Percentiles rank a stretch among this genome's conserved stretches.
phyloP scores from a whole-genome alignment of 148 eudicot species.

The Drosera capensis region DNA sequence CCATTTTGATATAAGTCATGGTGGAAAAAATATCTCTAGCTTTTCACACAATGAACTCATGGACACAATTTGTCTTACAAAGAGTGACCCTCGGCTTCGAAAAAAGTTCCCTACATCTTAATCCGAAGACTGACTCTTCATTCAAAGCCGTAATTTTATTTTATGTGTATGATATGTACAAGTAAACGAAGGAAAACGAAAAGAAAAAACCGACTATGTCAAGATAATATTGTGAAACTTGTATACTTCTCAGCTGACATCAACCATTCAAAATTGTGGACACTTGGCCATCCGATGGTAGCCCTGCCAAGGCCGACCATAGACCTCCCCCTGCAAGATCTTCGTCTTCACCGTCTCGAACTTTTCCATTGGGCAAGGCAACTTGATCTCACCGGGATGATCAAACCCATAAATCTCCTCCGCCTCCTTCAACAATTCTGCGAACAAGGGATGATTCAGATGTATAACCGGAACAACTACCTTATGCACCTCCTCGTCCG shows the following conservation, averaged over 20 bases:
- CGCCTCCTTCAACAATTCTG: slow-evolving; percentile 38
- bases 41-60: too few species aligned
- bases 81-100: too few species aligned
- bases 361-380: slow-evolving; percentile 59
- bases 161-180: too few species aligned
- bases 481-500: slow-evolving; percentile 30
- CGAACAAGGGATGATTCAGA: slow-evolving; percentile 73
- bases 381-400: slow-evolving; percentile 66
- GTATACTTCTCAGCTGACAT: not conserved
- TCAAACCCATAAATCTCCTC: slow-evolving; percentile 58
- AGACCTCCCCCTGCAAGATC: slow-evolving; percentile 26
- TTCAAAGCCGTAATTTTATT: too few species aligned
- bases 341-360: slow-evolving; percentile 37
- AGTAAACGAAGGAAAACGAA: too few species aligned
- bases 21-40: too few species aligned
- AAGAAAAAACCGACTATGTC: too few species aligned
- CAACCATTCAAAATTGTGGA: not conserved
- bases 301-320: slow-evolving; percentile 5
- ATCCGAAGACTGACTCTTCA: too few species aligned
- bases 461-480: slow-evolving; percentile 65
- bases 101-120: too few species aligned
- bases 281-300: not conserved
- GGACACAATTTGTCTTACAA: too few species aligned
- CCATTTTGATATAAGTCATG: too few species aligned
- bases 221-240: not conserved